Evolutionary conservation across 768 basidiomycete species (phyloP).

Genomic region (Russula brevipes): DNA sequence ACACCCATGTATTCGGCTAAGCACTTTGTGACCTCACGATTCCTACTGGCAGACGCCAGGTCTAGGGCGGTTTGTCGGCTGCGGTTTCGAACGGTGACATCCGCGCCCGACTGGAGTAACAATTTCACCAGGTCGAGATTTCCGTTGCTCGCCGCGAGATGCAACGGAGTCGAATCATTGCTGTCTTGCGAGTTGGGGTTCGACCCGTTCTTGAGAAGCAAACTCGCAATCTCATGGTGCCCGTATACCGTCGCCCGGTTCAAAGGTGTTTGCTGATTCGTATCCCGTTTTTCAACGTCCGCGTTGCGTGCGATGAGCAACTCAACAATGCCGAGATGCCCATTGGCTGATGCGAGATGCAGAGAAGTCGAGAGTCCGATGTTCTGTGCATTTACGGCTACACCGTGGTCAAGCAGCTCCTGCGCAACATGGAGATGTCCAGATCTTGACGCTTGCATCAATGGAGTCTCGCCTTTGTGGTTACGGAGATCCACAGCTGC

Average conservation of each 20-base stretch:
- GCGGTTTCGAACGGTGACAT: not conserved
- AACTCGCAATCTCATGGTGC: not conserved
- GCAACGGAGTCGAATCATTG: not conserved
- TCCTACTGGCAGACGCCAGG: not conserved
- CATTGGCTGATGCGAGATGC: not conserved
- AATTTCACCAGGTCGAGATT: not conserved
- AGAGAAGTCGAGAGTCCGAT: not conserved
- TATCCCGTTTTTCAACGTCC: not conserved
- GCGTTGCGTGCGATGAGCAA: not conserved
- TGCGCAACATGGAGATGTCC: not conserved
- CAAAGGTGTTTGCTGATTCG: not conserved
- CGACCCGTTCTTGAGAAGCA: not conserved
- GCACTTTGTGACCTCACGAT: not conserved
- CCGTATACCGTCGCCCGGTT: not conserved
- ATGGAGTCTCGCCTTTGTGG: not conserved
- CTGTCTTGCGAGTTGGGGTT: not conserved
- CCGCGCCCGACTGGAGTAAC: not conserved
- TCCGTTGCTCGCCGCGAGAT: not conserved
- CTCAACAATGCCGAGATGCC: not conserved
- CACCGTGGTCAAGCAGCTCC: not conserved
- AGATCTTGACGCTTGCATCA: not conserved
- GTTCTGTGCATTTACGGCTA: not conserved
- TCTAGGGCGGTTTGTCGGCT: not conserved
- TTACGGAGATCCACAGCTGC: not conserved
- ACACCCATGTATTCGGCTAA: not conserved